Base-by-base conservation (phyloP, 805 yeast species). In the Candida golubevii region DNA sequence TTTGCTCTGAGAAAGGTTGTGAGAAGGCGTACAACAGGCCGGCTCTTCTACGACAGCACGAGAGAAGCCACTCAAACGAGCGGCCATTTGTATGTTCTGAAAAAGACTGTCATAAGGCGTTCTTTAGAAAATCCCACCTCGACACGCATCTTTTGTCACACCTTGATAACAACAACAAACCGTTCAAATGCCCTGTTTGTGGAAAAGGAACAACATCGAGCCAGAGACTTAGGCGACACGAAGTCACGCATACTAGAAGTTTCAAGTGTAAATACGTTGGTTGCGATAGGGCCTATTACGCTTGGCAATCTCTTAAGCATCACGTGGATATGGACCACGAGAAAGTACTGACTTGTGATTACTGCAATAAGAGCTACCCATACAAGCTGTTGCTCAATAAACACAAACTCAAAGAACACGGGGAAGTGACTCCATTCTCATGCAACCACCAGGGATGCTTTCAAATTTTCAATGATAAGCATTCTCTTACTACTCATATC, bases 141-240 rank as follows among this genome's bases (percentile, higher is more conserved):
- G 75, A 82, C 42, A 88, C 93, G 12, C 97, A 89, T 60, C 49
- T 69, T 42, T 61, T 84, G 23, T 79, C 88, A 14, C 97, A 90
- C 59, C 56, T 69, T 7, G 47, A 48, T 2, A 64, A 62, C 23
- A 72, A 68, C 1, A 77, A 73, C 4, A 86, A 85, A 55, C 96
- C 96, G 0, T 81, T 75, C 58, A 77, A 73, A 35, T 90, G 98
- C 57, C 62, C 79, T 0, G 60, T 73, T 1, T 93, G 99, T 60
- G 82, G 83, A 1, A 89, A 88, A 62, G 96, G 96, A 3, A 83
- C 86, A 41, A 83, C 82, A 41, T 76, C 96, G 0, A 62, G 61
- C 41, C 98, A 93, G 65, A 97, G 90, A 58, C 69, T 88, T 45
- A 78, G 75, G 49, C 74, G 96, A 42, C 99, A 93, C 61, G 88